Evolutionary conservation across 2,329 filamentous ascomycete species (phyloP), one percentile per base, ranked within the genome.

Genomic region (Dothistroma septosporum): DNA sequence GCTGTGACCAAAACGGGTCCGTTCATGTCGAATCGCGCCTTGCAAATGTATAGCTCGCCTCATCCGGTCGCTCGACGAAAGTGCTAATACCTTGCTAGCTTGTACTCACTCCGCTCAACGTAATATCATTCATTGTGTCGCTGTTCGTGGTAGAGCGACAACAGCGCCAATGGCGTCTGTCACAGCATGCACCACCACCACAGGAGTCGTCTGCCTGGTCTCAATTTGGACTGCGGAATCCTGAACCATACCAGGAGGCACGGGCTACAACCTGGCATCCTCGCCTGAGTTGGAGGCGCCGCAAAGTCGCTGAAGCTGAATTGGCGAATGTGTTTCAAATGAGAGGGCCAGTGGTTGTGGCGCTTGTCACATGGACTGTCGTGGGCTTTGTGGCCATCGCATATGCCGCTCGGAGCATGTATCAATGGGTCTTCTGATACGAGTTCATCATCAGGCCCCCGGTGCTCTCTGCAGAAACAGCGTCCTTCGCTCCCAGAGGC

Each of bases 51-150:
- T 44, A 28, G 46, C 44, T 54, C 33, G 52, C 58, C 53, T 57
- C 58, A 33, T 57, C 11, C 53, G 50, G 58, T 21, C 48, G 52
- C 24, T 52, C 35, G 54, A 31, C 44, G 16, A 35, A 56, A 46
- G 31, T 57, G 55, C 53, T 56, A 37, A 57, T 37, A 44, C 55
- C 21, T 14, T 52, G 52, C 21, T 55, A 75, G 72, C 63, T 74
- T 52, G 62, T 89, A 66, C 78, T 87, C 75, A 87, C 85, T 0
- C 86, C 87, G 8, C 66, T 89, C 63, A 79, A 85, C 64, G 83
- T 89, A 71, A 77, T 85, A 55, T 82, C 85, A 22, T 89, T 89
- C 74, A 72, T 90, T 47, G 50, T 89, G 64, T 89, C 87, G 1
- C 82, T 90, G 50, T 79, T 82, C 70, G 73, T 88, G 55, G 80